Percentiles rank a stretch among this genome's conserved stretches.
Conservation (phyloP, 176 grass and related monocot genomes). For the Dendrocalamus sinicus region DNA sequence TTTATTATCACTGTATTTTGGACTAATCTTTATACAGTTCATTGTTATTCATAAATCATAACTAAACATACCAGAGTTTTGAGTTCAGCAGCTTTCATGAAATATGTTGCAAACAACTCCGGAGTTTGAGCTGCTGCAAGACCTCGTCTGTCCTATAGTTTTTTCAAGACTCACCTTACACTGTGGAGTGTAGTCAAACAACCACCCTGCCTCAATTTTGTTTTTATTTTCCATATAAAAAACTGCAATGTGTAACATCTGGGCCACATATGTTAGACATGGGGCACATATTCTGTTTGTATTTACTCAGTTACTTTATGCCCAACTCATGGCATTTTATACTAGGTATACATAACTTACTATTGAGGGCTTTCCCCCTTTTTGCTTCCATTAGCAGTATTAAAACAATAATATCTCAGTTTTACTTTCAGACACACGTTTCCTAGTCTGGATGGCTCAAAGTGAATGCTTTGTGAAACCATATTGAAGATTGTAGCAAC, state of each 20-base stretch:
- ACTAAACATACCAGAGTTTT: not conserved
- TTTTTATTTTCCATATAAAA: not conserved
- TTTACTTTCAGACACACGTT: slow-evolving; percentile 4
- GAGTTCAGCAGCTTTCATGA: not conserved
- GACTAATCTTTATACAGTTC: not conserved
- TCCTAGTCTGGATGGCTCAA: not conserved
- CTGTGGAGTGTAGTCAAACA: not conserved
- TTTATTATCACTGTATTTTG: not conserved
- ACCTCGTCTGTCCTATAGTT: not conserved
- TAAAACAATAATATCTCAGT: not conserved
- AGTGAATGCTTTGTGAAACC: slow-evolving; percentile 4
- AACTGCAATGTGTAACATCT: not conserved
- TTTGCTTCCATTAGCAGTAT: not conserved
- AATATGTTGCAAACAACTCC: slow-evolving; percentile 1
- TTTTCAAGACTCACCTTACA: not conserved
- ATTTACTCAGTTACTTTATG: not conserved
- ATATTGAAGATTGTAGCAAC: slow-evolving; percentile 5
- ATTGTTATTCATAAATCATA: not conserved
- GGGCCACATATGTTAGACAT: not conserved
- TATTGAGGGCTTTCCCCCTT: not conserved
- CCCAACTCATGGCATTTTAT: not conserved
- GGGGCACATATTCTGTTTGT: not conserved
- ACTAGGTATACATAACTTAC: not conserved
- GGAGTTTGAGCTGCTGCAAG: not conserved
- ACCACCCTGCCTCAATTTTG: not conserved